Conservation (phyloP, 768 basidiomycete species). For the Lactarius evosmus region DNA sequence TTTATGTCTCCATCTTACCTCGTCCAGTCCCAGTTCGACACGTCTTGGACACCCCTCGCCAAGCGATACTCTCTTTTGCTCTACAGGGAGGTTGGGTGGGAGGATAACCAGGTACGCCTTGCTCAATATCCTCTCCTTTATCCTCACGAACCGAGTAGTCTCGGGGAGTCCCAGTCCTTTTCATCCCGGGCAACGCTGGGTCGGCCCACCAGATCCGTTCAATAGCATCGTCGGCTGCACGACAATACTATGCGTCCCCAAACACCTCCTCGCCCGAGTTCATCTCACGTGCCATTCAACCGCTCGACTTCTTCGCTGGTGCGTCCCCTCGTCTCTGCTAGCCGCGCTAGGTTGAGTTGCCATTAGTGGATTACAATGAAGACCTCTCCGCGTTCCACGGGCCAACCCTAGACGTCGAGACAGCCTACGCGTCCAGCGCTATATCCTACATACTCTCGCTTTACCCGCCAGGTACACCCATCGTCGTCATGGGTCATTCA, state of each 20-base stretch:
- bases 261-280: slow-evolving; percentile 54
- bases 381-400: slow-evolving; percentile 96
- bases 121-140: slow-evolving; percentile 11
- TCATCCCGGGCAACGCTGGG: slow-evolving; percentile 97
- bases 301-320: slow-evolving; percentile 88
- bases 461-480: slow-evolving; percentile 59
- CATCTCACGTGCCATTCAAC: slow-evolving; percentile 42
- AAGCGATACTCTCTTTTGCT: slow-evolving; percentile 81
- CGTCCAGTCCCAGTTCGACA: slow-evolving; percentile 62
- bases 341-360: slow-evolving; percentile 2
- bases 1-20: slow-evolving; percentile 94
- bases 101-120: slow-evolving; percentile 53
- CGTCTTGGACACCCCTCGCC: slow-evolving; percentile 67
- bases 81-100: slow-evolving; percentile 89
- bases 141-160: slow-evolving; percentile 28
- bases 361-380: slow-evolving; percentile 92
- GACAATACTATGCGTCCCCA: slow-evolving; percentile 73
- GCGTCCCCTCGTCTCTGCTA: slow-evolving; percentile 28
- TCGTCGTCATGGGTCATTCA: slow-evolving; percentile 88
- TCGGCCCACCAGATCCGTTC: slow-evolving; percentile 92
- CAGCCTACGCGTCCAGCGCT: slow-evolving; percentile 64
- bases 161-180: slow-evolving; percentile 80
- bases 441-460: slow-evolving; percentile 75
- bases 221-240: slow-evolving; percentile 85
- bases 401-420: slow-evolving; percentile 80